Percentiles rank a stretch among this genome's conserved stretches.
Conservation (phyloP, 805 yeast genomes). For the Lipomyces orientalis region DNA sequence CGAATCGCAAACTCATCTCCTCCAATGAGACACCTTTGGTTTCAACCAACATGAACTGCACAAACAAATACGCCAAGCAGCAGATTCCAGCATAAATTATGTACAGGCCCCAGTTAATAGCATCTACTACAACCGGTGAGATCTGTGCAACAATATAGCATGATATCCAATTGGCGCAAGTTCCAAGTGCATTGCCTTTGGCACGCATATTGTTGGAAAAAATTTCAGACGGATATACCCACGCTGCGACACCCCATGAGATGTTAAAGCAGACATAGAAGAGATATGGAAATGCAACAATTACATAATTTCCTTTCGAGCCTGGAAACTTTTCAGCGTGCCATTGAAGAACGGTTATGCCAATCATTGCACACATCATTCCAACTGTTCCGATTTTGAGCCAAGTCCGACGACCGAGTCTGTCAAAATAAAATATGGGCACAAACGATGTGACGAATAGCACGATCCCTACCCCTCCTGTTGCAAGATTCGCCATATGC, state of each 20-base stretch:
- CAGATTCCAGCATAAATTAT: slow-evolving; percentile 30
- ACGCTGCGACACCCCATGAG: slow-evolving; percentile 39
- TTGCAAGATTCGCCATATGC: slow-evolving; percentile 51
- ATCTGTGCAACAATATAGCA: slow-evolving; percentile 70
- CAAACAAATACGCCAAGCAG: slow-evolving; percentile 19
- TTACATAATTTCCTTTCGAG: no score
- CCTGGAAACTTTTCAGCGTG: no score
- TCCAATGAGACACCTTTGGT: slow-evolving; percentile 26
- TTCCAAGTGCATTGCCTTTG: slow-evolving; percentile 84
- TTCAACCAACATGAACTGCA: slow-evolving; percentile 21
- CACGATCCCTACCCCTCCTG: slow-evolving; percentile 49
- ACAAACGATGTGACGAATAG: slow-evolving; percentile 45
- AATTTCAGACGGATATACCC: slow-evolving; percentile 45
- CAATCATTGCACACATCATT: no score
- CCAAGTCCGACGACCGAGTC: slow-evolving; percentile 67
- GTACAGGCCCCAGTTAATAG: slow-evolving; percentile 28
- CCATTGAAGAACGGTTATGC: no score
- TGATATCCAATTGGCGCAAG: slow-evolving; percentile 87
- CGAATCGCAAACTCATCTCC: slow-evolving; percentile 18
- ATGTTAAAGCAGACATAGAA: slow-evolving; percentile 44
- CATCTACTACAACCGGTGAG: slow-evolving; percentile 52
- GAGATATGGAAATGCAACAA: no score
- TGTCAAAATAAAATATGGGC: slow-evolving; percentile 60
- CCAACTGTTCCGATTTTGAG: slow-evolving; percentile 46
- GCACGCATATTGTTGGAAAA: slow-evolving; percentile 83